A percentile compares a stretch with the other conserved stretches of the same genome.
Conservation (phyloP, 2,329 filamentous ascomycete genomes). For the Colletotrichum eremochloae region DNA sequence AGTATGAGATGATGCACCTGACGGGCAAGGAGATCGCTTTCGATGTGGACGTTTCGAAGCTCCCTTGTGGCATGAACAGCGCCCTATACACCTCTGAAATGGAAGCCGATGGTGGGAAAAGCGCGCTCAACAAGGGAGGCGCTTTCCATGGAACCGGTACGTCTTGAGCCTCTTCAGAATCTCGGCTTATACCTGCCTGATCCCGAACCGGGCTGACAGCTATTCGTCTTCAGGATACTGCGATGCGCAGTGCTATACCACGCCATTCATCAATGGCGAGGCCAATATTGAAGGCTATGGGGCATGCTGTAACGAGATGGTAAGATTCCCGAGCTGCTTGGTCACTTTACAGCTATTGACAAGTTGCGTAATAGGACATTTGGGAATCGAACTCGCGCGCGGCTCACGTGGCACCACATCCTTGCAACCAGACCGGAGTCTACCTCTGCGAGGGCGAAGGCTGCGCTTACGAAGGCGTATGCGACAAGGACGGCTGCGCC, state of each 20-base stretch:
- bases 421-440: constrained; percentile 59
- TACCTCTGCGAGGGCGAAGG: constrained; percentile 59
- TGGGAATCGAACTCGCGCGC: constrained; percentile 66
- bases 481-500: constrained; percentile 60
- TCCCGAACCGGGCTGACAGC: background rate
- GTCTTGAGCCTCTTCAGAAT: background rate
- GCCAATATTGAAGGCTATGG: constrained; percentile 58
- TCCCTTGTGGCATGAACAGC: constrained; percentile 77
- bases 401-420: constrained; percentile 62
- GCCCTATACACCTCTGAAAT: constrained; percentile 72
- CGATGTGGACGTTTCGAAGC: constrained; percentile 73
- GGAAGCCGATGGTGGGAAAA: constrained; percentile 71
- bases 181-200: background rate
- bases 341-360: background rate
- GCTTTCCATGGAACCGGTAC: constrained; percentile 70
- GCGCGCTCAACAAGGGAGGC: constrained; percentile 67
- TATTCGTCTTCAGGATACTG: constrained; percentile 61
- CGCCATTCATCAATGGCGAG: constrained; percentile 63
- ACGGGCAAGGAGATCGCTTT: constrained; percentile 74
- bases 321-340: background rate
- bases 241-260: constrained; percentile 69
- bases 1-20: constrained; percentile 72
- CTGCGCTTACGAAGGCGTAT: constrained; percentile 55
- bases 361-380: constrained; percentile 54
- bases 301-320: constrained; percentile 66